A percentile compares a stretch with the other conserved stretches of the same genome.
Evolutionary conservation across 352 stramenopile genomes (phyloP).

Genomic region (Thalassiosira mediterranea): DNA sequence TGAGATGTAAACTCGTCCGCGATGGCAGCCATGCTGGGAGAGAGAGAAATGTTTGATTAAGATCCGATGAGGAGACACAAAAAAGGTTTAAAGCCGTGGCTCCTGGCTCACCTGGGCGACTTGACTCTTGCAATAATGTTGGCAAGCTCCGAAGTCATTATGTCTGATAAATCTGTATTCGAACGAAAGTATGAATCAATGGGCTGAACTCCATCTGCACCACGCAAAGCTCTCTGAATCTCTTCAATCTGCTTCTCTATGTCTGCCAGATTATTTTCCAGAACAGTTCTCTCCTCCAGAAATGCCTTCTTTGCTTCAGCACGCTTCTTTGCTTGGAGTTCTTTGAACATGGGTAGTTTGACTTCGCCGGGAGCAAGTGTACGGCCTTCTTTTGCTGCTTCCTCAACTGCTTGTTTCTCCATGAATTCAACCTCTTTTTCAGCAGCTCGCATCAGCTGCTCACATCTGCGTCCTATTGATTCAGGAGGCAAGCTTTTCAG

Average conservation of each 20-base stretch:
- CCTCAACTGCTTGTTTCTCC: conserved; percentile 72
- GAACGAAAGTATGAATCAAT: conserved; percentile 36
- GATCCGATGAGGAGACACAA: too few relatives aligned
- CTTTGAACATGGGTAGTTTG: conserved; percentile 57
- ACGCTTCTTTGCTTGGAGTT: conserved; percentile 58
- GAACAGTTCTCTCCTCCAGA: conserved; percentile 46
- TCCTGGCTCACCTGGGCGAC: too few relatives aligned
- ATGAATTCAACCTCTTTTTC: conserved; percentile 81
- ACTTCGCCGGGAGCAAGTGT: conserved; percentile 35
- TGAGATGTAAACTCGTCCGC: conserved; percentile 28
- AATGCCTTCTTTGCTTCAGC: conserved; percentile 55
- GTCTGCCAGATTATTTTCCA: conserved; percentile 74
- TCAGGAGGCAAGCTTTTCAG: conserved; percentile 76
- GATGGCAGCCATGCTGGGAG: conserved; percentile 25
- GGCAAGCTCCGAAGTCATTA: conserved; percentile 25
- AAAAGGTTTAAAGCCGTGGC: too few relatives aligned
- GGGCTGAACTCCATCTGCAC: conserved; percentile 36
- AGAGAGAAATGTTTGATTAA: too few relatives aligned
- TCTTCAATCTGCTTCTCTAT: conserved; percentile 69
- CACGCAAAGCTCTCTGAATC: conserved; percentile 55
- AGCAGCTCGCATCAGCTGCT: conserved; percentile 80
- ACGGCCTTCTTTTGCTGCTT: conserved; percentile 51
- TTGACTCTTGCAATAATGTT: conserved; percentile 35
- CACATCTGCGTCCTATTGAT: conserved; percentile 71
- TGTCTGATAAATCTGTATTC: conserved; percentile 37